Conservation (phyloP, 345 rosid genomes). For the Geranium rotundifolium region DNA sequence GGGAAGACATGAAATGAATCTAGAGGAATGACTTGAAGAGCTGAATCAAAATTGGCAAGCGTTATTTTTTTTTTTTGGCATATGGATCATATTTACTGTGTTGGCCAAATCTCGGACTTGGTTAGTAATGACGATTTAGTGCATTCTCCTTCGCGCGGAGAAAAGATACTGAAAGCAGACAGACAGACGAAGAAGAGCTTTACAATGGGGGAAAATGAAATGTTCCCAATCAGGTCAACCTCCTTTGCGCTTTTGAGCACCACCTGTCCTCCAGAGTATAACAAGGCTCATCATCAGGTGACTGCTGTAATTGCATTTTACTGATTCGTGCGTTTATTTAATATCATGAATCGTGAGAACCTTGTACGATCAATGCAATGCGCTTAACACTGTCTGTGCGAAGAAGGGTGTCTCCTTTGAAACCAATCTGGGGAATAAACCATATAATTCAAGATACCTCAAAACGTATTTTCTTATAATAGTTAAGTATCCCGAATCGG, state of each 20-base stretch:
- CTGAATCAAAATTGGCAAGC: constrained; percentile 16
- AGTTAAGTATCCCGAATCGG: neutral
- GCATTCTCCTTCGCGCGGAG: neutral
- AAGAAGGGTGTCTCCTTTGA: constrained; percentile 76
- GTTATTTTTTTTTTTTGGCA: no score
- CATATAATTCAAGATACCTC: constrained; percentile 1
- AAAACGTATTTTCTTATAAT: constrained; percentile 5
- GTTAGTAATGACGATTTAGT: neutral
- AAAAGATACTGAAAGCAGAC: constrained; percentile 11
- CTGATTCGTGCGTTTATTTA: constrained; percentile 38
- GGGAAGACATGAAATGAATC: neutral
- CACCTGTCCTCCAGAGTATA: constrained; percentile 60
- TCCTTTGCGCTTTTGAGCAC: constrained; percentile 44
- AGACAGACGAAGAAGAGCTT: constrained; percentile 17
- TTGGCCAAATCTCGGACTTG: constrained; percentile 7
- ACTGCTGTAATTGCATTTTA: constrained; percentile 31
- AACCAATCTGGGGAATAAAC: constrained; percentile 47
- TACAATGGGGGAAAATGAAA: constrained; percentile 10
- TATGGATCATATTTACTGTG: constrained; percentile 10
- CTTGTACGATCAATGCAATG: constrained; percentile 69
- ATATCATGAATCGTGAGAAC: constrained; percentile 78
- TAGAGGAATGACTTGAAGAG: constrained; percentile 7
- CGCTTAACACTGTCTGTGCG: constrained; percentile 87
- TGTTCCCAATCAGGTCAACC: constrained; percentile 17
- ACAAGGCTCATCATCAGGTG: constrained; percentile 48